Evolutionary conservation across 768 basidiomycete genomes (phyloP), one percentile per base, ranked within the genome.

Genomic region (Rhodotorula paludigena): DNA sequence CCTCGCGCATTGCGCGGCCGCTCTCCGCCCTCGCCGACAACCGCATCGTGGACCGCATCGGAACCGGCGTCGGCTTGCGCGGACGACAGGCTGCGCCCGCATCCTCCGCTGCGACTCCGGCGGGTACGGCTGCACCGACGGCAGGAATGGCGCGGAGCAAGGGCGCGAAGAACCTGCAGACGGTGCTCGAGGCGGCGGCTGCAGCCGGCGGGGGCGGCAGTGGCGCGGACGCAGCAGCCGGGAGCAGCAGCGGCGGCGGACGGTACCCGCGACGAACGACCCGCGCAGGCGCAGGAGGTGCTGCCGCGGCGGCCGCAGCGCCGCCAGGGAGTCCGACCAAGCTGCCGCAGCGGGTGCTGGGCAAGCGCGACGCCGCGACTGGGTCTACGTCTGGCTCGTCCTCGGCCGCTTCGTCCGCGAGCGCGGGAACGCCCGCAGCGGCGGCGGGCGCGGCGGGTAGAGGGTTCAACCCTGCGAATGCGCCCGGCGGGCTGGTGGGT

Each of bases 111-210:
- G 7, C 25, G 10, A 25, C 59, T 8, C n/a, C 25, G 12, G 14
- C 25, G 32, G 49, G 38, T 0, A n/a, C n/a, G n/a, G 35, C 7
- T 6, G 42, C 12, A 14, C 41, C 41, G 41, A 20, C 41, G 44
- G 33, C 28, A 15, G 38, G 36, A 1, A 48, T 68, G 6, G 62
- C 57, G 15, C 57, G 65, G 18, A 49, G 49, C 3, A 32, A 51
- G 30, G 69, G 52, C 0, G 69, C 64, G 15, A 71, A 71, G 56
- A 59, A 71, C 63, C 64, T 71, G 47, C 56, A 53, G 28, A 66
- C 57, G 2, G 65, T 71, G 2, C 64, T 71, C 35, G 70, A 71
- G 55, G 23, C 64, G 28, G 32, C 41, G 1, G 14, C 42, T 2
- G 23, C 41, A 0, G 33, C 35, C 3, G 56, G 33, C 25, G 30